These are phyloP conservation scores for Geosmithia morbida DNA, from an alignment of 2,329 filamentous ascomycete species.

Conservation along the genomic window DNA sequence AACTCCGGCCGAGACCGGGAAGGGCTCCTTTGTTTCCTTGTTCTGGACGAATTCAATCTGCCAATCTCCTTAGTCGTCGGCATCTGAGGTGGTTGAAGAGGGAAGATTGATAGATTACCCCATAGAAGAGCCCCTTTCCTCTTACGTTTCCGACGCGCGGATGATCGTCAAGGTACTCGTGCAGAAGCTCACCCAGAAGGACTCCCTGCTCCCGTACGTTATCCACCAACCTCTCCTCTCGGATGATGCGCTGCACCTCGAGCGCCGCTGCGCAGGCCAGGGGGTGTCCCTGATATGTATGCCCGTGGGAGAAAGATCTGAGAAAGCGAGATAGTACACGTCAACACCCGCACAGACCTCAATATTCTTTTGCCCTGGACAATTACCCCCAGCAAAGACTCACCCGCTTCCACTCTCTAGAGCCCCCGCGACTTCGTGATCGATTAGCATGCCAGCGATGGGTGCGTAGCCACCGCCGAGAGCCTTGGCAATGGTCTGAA, in stretches of 20 bases:
- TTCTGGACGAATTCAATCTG: constrained; percentile 14
- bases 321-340: too few relatives aligned
- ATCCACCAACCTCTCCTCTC: constrained; percentile 9
- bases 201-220: constrained; percentile 6
- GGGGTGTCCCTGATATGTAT: constrained; percentile 12
- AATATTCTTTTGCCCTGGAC: too few relatives aligned
- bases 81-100: neutral
- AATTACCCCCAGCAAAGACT: too few relatives aligned
- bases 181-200: constrained; percentile 6
- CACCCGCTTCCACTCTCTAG: neutral
- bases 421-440: constrained; percentile 19
- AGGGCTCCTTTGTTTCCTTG: constrained; percentile 11
- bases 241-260: constrained; percentile 27
- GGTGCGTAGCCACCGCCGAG: constrained; percentile 48
- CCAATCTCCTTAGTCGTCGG: neutral
- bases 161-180: constrained; percentile 8
- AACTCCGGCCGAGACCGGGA: constrained; percentile 14
- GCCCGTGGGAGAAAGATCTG: constrained; percentile 8
- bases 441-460: constrained; percentile 40
- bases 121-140: constrained; percentile 16
- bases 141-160: constrained; percentile 14
- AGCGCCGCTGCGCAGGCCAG: constrained; percentile 11
- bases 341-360: too few relatives aligned
- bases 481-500: constrained; percentile 53
- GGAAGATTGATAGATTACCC: constrained; percentile 4